Evolutionary conservation across 768 basidiomycete species (phyloP).

Genomic region (Asterophora parasitica): DNA sequence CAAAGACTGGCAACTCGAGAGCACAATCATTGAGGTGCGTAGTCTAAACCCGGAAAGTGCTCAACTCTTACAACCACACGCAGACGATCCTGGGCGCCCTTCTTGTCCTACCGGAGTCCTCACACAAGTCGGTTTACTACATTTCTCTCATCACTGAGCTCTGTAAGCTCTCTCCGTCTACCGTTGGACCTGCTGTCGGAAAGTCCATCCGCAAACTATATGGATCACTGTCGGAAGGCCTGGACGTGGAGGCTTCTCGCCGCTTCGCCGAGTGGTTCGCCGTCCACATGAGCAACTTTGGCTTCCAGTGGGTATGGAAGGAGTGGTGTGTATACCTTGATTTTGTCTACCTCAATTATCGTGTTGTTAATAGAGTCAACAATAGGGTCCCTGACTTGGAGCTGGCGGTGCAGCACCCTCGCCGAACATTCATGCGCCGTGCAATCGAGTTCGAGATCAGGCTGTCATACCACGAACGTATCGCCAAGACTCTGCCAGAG

Average conservation of each 20-base stretch:
- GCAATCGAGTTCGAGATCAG: constrained; percentile 88
- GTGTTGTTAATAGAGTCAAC: background rate
- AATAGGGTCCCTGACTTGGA: constrained; percentile 81
- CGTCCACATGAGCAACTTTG: constrained; percentile 95
- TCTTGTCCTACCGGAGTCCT: constrained; percentile 72
- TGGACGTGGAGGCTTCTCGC: constrained; percentile 80
- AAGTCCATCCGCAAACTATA: constrained; percentile 92
- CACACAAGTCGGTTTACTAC: constrained; percentile 80
- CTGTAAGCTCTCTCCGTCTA: constrained; percentile 88
- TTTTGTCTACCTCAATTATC: background rate
- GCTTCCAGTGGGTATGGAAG: constrained; percentile 98
- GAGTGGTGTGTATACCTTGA: constrained; percentile 68
- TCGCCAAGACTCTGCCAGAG: constrained; percentile 83
- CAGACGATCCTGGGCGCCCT: constrained; percentile 72
- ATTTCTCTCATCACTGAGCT: constrained; percentile 86
- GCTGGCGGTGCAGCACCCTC: constrained; percentile 74
- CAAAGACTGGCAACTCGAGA: constrained; percentile 87
- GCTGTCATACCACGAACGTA: constrained; percentile 88
- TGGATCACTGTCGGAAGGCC: constrained; percentile 67
- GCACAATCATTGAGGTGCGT: constrained; percentile 77
- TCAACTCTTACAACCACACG: background rate
- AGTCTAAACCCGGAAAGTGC: background rate
- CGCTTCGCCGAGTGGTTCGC: constrained; percentile 95
- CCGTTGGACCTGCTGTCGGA: constrained; percentile 94
- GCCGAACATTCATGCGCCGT: constrained; percentile 80